Percentiles rank a stretch among this genome's conserved stretches.
These are phyloP conservation scores for Nasturtium officinale DNA, from an alignment of 345 rosid species.

Conservation along the genomic window DNA sequence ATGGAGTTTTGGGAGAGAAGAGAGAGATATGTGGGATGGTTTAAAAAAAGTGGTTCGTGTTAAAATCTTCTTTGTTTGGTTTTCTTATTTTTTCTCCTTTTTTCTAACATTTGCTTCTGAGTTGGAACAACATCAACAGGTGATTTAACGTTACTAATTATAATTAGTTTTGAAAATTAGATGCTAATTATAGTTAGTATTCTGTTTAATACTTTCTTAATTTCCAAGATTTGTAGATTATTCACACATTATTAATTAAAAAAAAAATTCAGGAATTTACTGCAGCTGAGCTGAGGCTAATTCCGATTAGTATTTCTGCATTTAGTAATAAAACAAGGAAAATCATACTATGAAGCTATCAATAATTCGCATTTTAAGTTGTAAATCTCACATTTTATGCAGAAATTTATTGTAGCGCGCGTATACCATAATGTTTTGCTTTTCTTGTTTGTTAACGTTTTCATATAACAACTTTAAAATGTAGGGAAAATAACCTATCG, in stretches of 20 bases:
- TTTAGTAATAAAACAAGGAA: too few relatives aligned
- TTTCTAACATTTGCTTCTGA: slow-evolving; percentile 1
- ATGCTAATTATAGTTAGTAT: slow-evolving; percentile 31
- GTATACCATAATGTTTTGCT: not conserved
- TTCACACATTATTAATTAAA: not conserved
- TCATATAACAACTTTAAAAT: not conserved
- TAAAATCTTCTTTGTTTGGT: not conserved
- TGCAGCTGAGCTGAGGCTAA: not conserved
- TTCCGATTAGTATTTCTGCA: not conserved
- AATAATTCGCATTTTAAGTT: not conserved
- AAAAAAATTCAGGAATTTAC: not conserved
- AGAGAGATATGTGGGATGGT: not conserved
- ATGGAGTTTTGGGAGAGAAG: slow-evolving; percentile 12
- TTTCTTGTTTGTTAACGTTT: not conserved
- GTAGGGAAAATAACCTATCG: not conserved
- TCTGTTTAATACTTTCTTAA: slow-evolving; percentile 29
- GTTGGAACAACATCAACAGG: slow-evolving; percentile 21
- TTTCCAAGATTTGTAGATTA: not conserved
- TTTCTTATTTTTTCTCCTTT: not conserved
- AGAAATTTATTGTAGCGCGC: not conserved
- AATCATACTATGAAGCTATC: too few relatives aligned
- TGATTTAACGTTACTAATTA: slow-evolving; percentile 31
- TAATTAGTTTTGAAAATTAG: not conserved
- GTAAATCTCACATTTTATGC: not conserved
- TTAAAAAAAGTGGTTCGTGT: slow-evolving; percentile 27